Evolutionary conservation across 1,284 basidiomycete genomes (phyloP).

Genomic region (Tilletia setariae): DNA sequence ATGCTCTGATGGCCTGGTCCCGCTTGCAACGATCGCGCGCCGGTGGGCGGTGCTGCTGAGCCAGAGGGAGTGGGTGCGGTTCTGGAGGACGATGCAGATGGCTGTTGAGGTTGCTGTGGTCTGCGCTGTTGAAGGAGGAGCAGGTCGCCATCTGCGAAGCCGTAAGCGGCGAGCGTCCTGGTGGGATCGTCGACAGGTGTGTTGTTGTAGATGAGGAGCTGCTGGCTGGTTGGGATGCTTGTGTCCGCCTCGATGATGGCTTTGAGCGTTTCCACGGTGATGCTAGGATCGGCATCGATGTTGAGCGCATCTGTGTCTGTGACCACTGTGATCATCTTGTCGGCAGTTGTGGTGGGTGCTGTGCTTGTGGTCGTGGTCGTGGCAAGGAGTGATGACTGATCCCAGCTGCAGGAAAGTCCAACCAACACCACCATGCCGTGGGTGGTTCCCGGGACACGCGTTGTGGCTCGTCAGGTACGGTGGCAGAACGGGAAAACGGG

Average conservation of each 20-base stretch:
- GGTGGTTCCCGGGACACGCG: no score
- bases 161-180: slow-evolving; percentile 33
- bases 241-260: slow-evolving; percentile 45
- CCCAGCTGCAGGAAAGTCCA: background rate
- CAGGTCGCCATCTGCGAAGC: slow-evolving; percentile 43
- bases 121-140: slow-evolving; percentile 27
- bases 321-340: slow-evolving; percentile 46
- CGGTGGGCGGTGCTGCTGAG: background rate
- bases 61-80: background rate
- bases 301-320: slow-evolving; percentile 42
- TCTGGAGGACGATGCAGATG: background rate
- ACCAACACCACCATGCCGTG: no score
- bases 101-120: background rate
- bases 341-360: background rate
- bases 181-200: slow-evolving; percentile 29
- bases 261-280: slow-evolving; percentile 48
- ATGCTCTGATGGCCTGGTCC: slow-evolving; percentile 49
- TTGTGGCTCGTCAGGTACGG: no score
- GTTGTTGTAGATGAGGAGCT: slow-evolving; percentile 34
- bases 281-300: slow-evolving; percentile 41
- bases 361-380: background rate
- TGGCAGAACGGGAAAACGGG: no score
- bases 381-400: background rate
- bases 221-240: slow-evolving; percentile 33
- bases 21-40: background rate